Evolutionary conservation across 768 basidiomycete genomes (phyloP), one percentile per base, ranked within the genome.

Genomic region (Baorangia bicolor): DNA sequence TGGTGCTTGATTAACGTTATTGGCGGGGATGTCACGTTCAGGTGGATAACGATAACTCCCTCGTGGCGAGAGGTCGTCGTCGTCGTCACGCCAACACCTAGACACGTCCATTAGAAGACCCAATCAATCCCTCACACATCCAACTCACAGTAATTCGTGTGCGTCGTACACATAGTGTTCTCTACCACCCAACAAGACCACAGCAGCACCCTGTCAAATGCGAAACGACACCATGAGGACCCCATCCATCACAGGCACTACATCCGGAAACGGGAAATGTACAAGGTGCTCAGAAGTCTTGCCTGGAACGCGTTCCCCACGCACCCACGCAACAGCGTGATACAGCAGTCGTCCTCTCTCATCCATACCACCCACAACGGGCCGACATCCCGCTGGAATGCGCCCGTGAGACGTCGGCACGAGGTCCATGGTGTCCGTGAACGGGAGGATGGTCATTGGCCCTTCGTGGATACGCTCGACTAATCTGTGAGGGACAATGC

Each of bases 141-240:
- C 13, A 23, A 40, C 52, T 38, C 37, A 54, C 56, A 49, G 16
- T 35, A 53, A 45, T 28, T 57, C 56, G 31, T 57, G 30, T 11
- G 30, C 30, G n/a, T n/a, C 30, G 30, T 30, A 30, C 6, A 30
- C 30, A 6, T 2, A 11, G 1, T 10, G 30, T 30, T 30, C 30
- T 30, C 10, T 30, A 30, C 30, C n/a, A n/a, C n/a, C n/a, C n/a
- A n/a, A 30, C 30, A 10, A 1, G 1, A 11, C 10, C 10, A 2
- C 11, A 2, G 30, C 30, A 30, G 30, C 30, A 30, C 30, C 8
- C 30, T 30, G 12, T 30, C 30, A 30, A n/a, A n/a, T n/a, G n/a
- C n/a, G n/a, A 16, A 31, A 3, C 5, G 2, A 21, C 14, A 34
- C 16, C 31, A 8, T 53, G 38, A 57, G 56, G 28, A 25, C 8